Base-by-base conservation (phyloP, 176 grass and related monocot species). In the Thinopyrum elongatum region DNA sequence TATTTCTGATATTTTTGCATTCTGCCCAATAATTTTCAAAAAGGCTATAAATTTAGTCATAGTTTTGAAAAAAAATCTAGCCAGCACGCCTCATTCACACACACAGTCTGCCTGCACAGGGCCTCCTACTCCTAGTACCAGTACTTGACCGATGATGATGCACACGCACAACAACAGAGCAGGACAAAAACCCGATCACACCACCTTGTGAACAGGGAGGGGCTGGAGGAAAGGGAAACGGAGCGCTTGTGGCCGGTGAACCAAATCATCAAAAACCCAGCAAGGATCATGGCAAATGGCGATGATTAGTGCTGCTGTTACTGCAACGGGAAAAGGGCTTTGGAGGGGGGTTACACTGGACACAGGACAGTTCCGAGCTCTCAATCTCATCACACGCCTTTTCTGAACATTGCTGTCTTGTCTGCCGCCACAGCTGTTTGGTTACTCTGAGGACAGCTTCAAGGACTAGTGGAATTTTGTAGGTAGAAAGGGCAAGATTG, bases 241-340 rank as follows among this genome's bases (percentile, higher is more conserved):
- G 73, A 31, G 44, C 26, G 21, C 88, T 85, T 63, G 84, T 80
- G 74, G 84, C 89, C 83, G 84, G 66, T 90, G 80, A 79, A 74
- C 65, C 26, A 74, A 14, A 76, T 55, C 73, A 76, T 53, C 73
- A 29, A 30, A 29, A 57, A 19, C 1, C 4, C 13, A 49, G 39
- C 38, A 9, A 74, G 12, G 72, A 75, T 53, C 73, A 76, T 55
- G 46, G 10, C 27, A 10, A 10, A 30, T 29, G 44, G 29, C 28
- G 17, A 72, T 42, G 44, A 53, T 76, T 76, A 76, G 27, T 76
- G 4, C 36, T 4, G 8, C 33, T 72, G 16, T 80, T 36, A 31
- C 21, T 55, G 22, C 22, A 39, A 14, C 16, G 4, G 3, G 23
- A 51, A 34, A 25, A 47, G 12, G 4, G 7, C 22, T 39, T 63